Evolutionary conservation across 768 basidiomycete genomes (phyloP), one percentile per base, ranked within the genome.

Genomic region (Lactarius sanguifluus): DNA sequence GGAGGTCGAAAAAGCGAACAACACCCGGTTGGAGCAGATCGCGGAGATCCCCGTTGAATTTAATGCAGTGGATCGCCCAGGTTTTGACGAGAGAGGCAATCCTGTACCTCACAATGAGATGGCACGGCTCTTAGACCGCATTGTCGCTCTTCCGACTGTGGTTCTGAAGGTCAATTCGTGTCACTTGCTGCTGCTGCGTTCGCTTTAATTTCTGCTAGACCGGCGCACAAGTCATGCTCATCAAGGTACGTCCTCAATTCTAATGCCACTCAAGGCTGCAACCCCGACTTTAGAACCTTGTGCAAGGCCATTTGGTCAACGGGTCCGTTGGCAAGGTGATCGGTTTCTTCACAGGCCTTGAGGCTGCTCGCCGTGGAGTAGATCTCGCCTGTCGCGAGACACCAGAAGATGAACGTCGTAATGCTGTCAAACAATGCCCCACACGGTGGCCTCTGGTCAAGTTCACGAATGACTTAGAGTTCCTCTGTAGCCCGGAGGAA

Each of bases 171-270:
- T 84, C 43, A 36, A 36, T 71, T 67, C 20, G 23, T 18, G 28
- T 38, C 7, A 58, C 23, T 23, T 38, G n/a, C 20, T 13, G 30
- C 12, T 54, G 32, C 47, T 32, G 16, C 4, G n/a, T 43, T 28
- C 36, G 36, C 36, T 36, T 62, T n/a, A 59, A 38, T 23, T 55
- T 45, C 52, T 34, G 56, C 63, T 64, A 92, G 84, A 79, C 88
- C 60, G 89, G 88, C 15, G 91, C 92, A 3, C 94, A 96, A 74
- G 94, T 96, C 5, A 92, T 92, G 91, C 74, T 91, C 2, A 81
- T 90, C 69, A 90, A 90, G 80, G 89, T 85, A 64, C 10, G 57
- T 57, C 18, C 50, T n/a, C 23, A 8, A 2, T 55, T 50, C 12
- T 16, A 4, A 25, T 55, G 61, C 52, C 7, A 30, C 30, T 2